Percentiles rank a stretch among this genome's conserved stretches.
phyloP scores from a whole-genome alignment of 2,329 filamentous ascomycete species.

The Boeremia lycopersici region DNA sequence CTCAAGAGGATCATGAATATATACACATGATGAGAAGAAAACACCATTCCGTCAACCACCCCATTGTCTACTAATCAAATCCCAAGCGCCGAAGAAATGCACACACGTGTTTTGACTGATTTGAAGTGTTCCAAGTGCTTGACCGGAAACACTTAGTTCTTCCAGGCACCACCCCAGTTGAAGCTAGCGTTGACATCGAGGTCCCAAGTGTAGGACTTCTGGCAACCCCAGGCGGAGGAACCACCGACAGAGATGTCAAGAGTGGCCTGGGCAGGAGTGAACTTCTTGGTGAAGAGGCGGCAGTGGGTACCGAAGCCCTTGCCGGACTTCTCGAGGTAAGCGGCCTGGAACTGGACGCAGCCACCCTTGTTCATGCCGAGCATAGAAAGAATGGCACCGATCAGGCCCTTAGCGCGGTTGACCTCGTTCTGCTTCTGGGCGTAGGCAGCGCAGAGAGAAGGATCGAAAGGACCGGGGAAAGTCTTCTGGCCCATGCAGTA shows the following conservation, averaged over 20 bases:
- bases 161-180: constrained; percentile 24
- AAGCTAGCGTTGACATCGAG: constrained; percentile 30
- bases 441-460: constrained; percentile 31
- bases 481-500: constrained; percentile 35
- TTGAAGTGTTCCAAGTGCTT: not conserved
- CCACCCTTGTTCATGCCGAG: constrained; percentile 28
- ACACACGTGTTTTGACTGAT: not conserved
- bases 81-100: constrained; percentile 9
- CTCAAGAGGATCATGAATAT: constrained; percentile 17
- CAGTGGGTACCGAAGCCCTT: constrained; percentile 34
- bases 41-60: not conserved
- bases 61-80: not conserved
- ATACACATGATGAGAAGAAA: constrained; percentile 12
- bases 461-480: constrained; percentile 35
- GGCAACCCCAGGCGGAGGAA: constrained; percentile 25
- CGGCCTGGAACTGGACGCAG: constrained; percentile 34
- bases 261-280: constrained; percentile 22
- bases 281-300: constrained; percentile 36
- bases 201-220: constrained; percentile 33
- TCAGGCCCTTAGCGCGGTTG: constrained; percentile 25
- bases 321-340: constrained; percentile 31
- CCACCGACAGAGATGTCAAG: constrained; percentile 26
- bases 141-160: constrained; percentile 13
- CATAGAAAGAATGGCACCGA: constrained; percentile 19
- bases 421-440: constrained; percentile 31